Conservation (phyloP, 768 basidiomycete species). For the Leccinum variicolor region DNA sequence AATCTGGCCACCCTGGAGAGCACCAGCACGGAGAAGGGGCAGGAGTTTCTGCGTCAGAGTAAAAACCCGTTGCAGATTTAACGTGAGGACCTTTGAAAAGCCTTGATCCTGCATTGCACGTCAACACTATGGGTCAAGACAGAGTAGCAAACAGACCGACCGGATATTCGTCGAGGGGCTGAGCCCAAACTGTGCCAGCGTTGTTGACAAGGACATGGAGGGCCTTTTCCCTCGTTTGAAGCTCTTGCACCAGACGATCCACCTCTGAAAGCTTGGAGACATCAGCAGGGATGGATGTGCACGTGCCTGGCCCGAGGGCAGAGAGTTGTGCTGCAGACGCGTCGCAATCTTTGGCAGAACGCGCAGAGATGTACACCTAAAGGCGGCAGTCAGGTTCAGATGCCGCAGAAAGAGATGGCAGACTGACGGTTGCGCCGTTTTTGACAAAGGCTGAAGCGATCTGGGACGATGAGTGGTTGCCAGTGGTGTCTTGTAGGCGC, state of each 20-base stretch:
- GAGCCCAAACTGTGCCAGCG: constrained; percentile 57
- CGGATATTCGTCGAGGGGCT: constrained; percentile 42
- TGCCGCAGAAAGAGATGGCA: neutral
- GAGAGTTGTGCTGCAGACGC: constrained; percentile 51
- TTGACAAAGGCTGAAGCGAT: constrained; percentile 61
- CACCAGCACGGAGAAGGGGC: constrained; percentile 51
- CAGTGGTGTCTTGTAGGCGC: neutral
- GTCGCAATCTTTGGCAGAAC: constrained; percentile 49
- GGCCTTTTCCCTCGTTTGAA: constrained; percentile 48
- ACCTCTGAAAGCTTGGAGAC: constrained; percentile 53
- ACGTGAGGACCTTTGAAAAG: constrained; percentile 56
- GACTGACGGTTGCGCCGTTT: constrained; percentile 55
- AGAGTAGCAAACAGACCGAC: constrained; percentile 25
- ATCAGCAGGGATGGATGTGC: constrained; percentile 52
- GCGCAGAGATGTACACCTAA: constrained; percentile 62
- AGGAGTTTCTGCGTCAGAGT: constrained; percentile 59
- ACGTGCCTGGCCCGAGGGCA: constrained; percentile 50
- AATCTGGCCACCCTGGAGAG: constrained; percentile 36
- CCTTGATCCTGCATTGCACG: constrained; percentile 42
- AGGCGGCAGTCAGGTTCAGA: neutral
- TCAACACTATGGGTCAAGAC: constrained; percentile 1
- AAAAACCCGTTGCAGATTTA: constrained; percentile 64
- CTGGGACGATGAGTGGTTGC: constrained; percentile 32
- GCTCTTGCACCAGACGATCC: constrained; percentile 47
- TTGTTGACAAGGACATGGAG: constrained; percentile 65